Evolutionary conservation across 2,329 filamentous ascomycete species (phyloP), one percentile per base, ranked within the genome.

Genomic region (Botrytis fragariae): DNA sequence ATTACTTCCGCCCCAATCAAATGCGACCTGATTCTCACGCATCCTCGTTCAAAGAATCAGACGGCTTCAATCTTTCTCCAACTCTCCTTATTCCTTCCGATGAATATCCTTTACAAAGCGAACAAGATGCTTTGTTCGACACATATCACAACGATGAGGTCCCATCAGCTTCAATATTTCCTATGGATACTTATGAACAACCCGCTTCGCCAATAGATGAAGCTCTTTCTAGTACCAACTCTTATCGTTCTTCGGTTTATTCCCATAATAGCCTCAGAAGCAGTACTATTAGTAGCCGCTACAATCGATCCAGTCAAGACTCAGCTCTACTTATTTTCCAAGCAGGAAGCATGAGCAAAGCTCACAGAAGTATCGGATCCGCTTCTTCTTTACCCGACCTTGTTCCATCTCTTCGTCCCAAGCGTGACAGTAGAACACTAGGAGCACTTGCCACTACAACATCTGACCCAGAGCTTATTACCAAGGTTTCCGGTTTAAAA

Each of bases 51-150:
- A 86, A 86, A 77, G 89, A 90, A 79, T 86, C 85, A 0, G 86
- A 90, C 72, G 87, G 86, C 22, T 90, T 90, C 78, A 85, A 83
- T 60, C 81, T 91, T 48, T 91, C 89, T 12, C 89, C 89, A 0
- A 87, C 87, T 5, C 83, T 91, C n/a, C 83, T 91, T 68, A 89
- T 91, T 71, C 89, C 89, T 20, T 81, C 83, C 64, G 89, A 91
- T 69, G 71, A 42, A 20, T 89, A 86, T 76, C 85, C 87, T 70
- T 84, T 86, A 74, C 85, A 89, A 76, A 86, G 89, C 83, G 79
- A 81, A 29, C 76, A 79, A 44, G 80, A 81, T 71, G 72, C 74
- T 62, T 62, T 80, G 3, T 81, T 80, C 65, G 74, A 79, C 35
- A 76, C 80, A 29, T 76, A 78, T 59, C 77, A 75, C 57, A 64